Evolutionary conservation across 495 filamentous ascomycete species (phyloP).

Genomic region (Achaetomiella virescens): DNA sequence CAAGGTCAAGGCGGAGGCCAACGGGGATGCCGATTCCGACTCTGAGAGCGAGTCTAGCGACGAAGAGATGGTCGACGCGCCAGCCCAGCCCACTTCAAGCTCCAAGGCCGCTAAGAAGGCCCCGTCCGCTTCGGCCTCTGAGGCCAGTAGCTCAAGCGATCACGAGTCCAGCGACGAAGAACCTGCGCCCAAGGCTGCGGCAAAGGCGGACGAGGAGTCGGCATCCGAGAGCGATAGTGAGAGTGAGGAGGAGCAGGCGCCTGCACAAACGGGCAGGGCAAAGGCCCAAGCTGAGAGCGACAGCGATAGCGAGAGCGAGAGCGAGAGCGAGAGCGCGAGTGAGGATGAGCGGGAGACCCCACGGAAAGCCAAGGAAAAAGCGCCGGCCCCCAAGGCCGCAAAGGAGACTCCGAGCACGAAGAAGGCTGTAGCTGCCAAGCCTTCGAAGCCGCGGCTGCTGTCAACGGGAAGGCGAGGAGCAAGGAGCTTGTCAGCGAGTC

Average conservation of each 20-base stretch:
- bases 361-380: constrained; percentile 14
- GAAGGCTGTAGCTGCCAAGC: background rate
- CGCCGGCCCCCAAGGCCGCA: constrained; percentile 1
- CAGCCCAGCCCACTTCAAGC: background rate
- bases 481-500: constrained; percentile 24
- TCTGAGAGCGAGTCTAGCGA: constrained; percentile 20
- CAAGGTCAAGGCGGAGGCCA: background rate
- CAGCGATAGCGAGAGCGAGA: constrained; percentile 24
- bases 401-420: constrained; percentile 5
- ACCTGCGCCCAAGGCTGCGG: background rate
- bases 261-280: constrained; percentile 9
- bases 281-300: constrained; percentile 10
- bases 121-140: constrained; percentile 15
- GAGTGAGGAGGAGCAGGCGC: constrained; percentile 17
- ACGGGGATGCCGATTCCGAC: constrained; percentile 14
- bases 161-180: constrained; percentile 12
- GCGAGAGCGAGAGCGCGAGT: constrained; percentile 27
- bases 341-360: constrained; percentile 19
- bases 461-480: constrained; percentile 9
- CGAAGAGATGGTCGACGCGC: constrained; percentile 6
- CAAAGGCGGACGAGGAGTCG: constrained; percentile 7
- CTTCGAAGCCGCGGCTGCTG: background rate
- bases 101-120: constrained; percentile 1
- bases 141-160: constrained; percentile 16
- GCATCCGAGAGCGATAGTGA: constrained; percentile 7